These are phyloP conservation scores for Suhomyces kunorum DNA, from an alignment of 1,139 yeast species.

Conservation along the genomic window DNA sequence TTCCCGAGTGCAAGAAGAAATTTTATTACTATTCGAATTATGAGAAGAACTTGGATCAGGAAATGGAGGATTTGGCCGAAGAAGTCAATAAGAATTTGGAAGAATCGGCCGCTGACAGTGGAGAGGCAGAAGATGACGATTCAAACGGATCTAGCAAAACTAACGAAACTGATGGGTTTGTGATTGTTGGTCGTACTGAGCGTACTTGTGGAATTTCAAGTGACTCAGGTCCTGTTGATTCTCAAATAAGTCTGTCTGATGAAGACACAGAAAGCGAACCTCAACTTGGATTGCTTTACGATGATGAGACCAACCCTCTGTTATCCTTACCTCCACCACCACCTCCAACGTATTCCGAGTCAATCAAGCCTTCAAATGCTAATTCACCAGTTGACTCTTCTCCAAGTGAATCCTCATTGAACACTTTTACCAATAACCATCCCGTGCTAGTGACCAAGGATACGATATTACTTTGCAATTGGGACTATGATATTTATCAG, in stretches of 20 bases:
- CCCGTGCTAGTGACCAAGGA: slow-evolving; percentile 31
- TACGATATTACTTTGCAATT: slow-evolving; percentile 69
- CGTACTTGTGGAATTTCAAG: slow-evolving; percentile 3
- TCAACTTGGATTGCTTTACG: slow-evolving; percentile 30
- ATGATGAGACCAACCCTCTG: slow-evolving; percentile 18
- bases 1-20: slow-evolving; percentile 32
- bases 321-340: slow-evolving; percentile 21
- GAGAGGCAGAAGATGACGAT: slow-evolving; percentile 19
- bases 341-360: slow-evolving; percentile 22
- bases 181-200: slow-evolving; percentile 19
- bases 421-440: slow-evolving; percentile 19
- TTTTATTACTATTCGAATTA: slow-evolving; percentile 35
- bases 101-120: slow-evolving; percentile 14
- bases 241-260: slow-evolving; percentile 18
- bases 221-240: slow-evolving; percentile 2
- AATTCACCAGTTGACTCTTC: slow-evolving; percentile 25
- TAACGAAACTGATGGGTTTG: slow-evolving; percentile 26
- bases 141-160: slow-evolving; percentile 37
- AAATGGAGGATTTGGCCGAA: slow-evolving; percentile 22
- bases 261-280: slow-evolving; percentile 24
- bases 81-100: slow-evolving; percentile 15
- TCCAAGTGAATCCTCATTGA: slow-evolving; percentile 4
- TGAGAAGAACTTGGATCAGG: slow-evolving; percentile 19
- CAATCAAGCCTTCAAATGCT: slow-evolving; percentile 24
- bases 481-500: slow-evolving; percentile 54